Conservation (phyloP, 2,329 filamentous ascomycete species). For the Gaeumannomyces tritici region DNA sequence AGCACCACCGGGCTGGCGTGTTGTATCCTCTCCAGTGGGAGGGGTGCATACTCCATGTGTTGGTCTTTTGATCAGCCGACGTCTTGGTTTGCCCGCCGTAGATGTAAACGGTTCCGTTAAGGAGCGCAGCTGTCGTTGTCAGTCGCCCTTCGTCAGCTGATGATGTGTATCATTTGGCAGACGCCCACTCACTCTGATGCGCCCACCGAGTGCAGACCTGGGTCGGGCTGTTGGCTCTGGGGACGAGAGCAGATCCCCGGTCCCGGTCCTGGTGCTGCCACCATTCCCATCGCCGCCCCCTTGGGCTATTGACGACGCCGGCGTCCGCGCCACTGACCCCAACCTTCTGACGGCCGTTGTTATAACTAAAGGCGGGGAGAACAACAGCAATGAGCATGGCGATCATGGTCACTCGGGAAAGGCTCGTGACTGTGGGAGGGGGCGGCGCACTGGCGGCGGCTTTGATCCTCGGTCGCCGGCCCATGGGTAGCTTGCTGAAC, state of each 20-base stretch:
- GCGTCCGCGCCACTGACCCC: constrained; percentile 36
- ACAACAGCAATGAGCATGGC: constrained; percentile 40
- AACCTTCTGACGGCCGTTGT: constrained; percentile 27
- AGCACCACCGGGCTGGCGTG: background rate
- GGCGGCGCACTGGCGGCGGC: constrained; percentile 29
- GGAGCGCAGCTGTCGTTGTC: constrained; percentile 39
- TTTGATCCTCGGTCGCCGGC: constrained; percentile 31
- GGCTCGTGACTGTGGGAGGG: constrained; percentile 26
- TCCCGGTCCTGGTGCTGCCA: constrained; percentile 1
- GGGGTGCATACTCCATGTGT: constrained; percentile 57
- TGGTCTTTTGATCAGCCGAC: constrained; percentile 41
- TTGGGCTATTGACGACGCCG: constrained; percentile 28
- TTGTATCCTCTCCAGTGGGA: background rate
- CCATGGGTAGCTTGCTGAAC: constrained; percentile 31
- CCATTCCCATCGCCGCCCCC: constrained; percentile 9
- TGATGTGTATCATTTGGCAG: background rate
- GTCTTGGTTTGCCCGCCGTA: constrained; percentile 62
- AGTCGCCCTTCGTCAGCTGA: background rate
- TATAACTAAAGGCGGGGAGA: constrained; percentile 35
- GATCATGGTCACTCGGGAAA: constrained; percentile 36
- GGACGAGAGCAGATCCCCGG: constrained; percentile 20
- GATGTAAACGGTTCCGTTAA: constrained; percentile 69
- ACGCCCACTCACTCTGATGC: constrained; percentile 41
- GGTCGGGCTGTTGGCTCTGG: constrained; percentile 37
- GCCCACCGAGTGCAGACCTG: constrained; percentile 57